Percentiles rank a stretch among this genome's conserved stretches.
phyloP scores from a whole-genome alignment of 2,329 filamentous ascomycete genomes.

The Scorias spongiosa region DNA sequence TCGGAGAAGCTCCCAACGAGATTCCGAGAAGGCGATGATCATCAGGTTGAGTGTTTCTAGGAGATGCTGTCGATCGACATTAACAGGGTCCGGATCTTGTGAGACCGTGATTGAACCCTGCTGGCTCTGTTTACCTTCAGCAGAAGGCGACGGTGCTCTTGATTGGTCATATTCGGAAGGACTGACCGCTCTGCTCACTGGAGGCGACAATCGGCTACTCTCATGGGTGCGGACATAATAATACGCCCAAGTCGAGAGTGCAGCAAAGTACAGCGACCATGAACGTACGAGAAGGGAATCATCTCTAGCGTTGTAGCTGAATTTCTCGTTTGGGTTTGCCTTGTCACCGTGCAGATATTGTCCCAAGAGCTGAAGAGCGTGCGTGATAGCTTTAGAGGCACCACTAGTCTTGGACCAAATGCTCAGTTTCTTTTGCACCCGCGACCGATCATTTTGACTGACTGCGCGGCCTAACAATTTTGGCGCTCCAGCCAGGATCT shows the following conservation, averaged over 20 bases:
- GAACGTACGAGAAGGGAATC: constrained; percentile 75
- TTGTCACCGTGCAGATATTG: constrained; percentile 52
- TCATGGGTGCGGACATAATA: neutral
- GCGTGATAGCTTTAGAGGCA: constrained; percentile 75
- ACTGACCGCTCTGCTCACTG: neutral
- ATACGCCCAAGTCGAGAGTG: constrained; percentile 60
- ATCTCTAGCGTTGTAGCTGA: constrained; percentile 57
- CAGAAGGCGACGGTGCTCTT: neutral
- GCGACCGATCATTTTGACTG: constrained; percentile 60
- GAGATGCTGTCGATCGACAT: neutral
- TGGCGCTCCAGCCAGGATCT: constrained; percentile 77
- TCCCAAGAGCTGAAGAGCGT: constrained; percentile 69
- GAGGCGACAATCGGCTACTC: neutral
- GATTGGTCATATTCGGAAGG: neutral
- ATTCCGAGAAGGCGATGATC: neutral
- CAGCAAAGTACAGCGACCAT: constrained; percentile 84
- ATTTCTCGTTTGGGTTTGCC: constrained; percentile 1
- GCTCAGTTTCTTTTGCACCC: constrained; percentile 66
- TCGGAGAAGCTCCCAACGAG: neutral
- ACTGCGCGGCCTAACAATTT: constrained; percentile 70
- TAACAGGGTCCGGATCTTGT: neutral
- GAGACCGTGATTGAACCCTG: neutral
- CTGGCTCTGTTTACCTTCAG: neutral
- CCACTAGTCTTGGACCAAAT: constrained; percentile 73
- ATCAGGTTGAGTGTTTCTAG: neutral